These are phyloP conservation scores for Cicer pinnatifidum DNA, from an alignment of 306 rosid genomes.

Conservation along the genomic window DNA sequence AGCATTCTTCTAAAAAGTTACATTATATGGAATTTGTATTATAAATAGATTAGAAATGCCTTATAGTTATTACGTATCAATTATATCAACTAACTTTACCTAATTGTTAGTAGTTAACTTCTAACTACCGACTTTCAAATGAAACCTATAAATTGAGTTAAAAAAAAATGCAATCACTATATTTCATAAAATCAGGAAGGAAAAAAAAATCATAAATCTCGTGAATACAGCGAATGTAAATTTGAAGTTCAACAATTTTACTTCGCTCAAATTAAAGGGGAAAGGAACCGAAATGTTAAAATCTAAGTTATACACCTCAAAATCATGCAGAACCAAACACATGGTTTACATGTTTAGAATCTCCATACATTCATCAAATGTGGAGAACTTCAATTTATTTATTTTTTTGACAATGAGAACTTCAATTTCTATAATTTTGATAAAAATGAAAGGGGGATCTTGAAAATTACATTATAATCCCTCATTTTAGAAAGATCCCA, in stretches of 20 bases:
- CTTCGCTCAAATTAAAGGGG: no score
- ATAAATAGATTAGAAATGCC: no score
- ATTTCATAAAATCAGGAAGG: no score
- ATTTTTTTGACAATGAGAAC: slow-evolving; percentile 9
- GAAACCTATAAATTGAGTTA: not conserved
- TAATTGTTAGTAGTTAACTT: not conserved
- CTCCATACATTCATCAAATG: not conserved
- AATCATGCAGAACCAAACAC: not conserved
- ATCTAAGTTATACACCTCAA: not conserved
- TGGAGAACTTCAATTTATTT: not conserved
- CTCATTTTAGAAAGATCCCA: slow-evolving; percentile 36
- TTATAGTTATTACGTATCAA: no score
- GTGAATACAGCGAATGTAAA: no score
- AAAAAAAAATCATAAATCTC: no score
- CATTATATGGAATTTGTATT: no score
- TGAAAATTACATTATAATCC: slow-evolving; percentile 17
- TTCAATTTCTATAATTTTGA: slow-evolving; percentile 7
- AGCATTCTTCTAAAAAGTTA: no score
- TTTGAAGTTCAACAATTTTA: no score
- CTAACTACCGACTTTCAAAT: not conserved
- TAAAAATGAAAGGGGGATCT: slow-evolving; percentile 9
- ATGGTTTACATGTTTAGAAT: slow-evolving; percentile 7
- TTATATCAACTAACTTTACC: no score
- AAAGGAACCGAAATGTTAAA: not conserved
- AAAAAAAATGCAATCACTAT: not conserved